These are phyloP conservation scores for Metarhizium anisopliae DNA, from an alignment of 2,329 filamentous ascomycete genomes.

Conservation along the genomic window DNA sequence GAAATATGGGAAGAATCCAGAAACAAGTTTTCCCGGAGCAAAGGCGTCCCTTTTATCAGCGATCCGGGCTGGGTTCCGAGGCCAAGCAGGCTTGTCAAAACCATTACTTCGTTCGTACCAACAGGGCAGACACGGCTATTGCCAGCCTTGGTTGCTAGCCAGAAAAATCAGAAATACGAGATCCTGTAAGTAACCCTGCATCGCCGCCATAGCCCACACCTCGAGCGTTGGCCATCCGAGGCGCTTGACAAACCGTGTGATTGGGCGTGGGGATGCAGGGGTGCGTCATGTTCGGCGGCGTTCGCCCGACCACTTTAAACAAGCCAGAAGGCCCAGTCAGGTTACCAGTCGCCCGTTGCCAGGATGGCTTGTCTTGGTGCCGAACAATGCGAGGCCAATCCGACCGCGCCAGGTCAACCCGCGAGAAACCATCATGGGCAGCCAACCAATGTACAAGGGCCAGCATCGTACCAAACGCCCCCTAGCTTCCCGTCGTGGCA, in stretches of 20 bases:
- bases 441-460: not conserved
- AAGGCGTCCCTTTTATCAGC: conserved; percentile 3
- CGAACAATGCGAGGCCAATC: conserved; percentile 1
- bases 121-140: not conserved
- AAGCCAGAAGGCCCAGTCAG: no score
- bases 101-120: not conserved
- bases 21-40: not conserved
- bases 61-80: not conserved
- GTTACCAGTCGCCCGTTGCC: not conserved
- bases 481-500: not conserved
- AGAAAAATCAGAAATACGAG: conserved; percentile 9
- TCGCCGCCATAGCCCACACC: conserved; percentile 1
- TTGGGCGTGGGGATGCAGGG: conserved; percentile 2
- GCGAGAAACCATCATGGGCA: not conserved
- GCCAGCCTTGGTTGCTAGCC: not conserved
- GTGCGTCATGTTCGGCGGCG: not conserved
- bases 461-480: not conserved
- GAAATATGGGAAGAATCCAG: not conserved
- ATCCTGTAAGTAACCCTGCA: conserved; percentile 10
- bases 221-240: not conserved
- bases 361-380: not conserved
- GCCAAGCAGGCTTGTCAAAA: not conserved
- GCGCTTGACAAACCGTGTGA: conserved; percentile 1
- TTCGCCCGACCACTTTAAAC: not conserved
- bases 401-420: not conserved